Conservation (phyloP, 2,329 filamentous ascomycete genomes). For the Epichloe bromicola region DNA sequence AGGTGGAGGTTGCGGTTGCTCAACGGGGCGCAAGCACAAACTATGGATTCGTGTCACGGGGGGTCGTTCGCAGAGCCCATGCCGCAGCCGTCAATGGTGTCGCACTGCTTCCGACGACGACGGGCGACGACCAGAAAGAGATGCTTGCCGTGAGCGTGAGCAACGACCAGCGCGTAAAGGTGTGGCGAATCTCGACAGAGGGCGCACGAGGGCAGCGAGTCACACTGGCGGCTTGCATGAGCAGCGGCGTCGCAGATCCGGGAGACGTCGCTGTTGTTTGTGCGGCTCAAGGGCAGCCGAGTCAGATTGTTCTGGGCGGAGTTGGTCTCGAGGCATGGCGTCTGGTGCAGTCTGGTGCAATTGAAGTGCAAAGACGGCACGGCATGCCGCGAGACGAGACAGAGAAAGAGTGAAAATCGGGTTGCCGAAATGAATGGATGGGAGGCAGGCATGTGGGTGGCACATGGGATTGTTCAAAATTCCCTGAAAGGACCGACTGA, state of each 20-base stretch:
- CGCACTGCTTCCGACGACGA: conserved; percentile 18
- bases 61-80: conserved; percentile 41
- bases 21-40: not conserved
- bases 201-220: conserved; percentile 13
- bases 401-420: too few species aligned
- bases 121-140: conserved; percentile 3
- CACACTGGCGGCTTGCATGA: conserved; percentile 33
- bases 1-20: conserved; percentile 6
- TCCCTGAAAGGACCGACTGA: not conserved
- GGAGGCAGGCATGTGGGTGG: too few species aligned
- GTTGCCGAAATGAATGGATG: too few species aligned
- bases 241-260: conserved; percentile 48
- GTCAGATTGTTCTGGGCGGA: conserved; percentile 27
- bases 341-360: not conserved
- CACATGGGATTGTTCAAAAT: too few species aligned
- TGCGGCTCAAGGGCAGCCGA: not conserved
- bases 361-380: too few species aligned
- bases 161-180: conserved; percentile 49
- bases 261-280: conserved; percentile 35
- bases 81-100: conserved; percentile 57
- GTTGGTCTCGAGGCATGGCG: conserved; percentile 35
- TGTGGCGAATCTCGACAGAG: conserved; percentile 30
- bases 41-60: conserved; percentile 13
- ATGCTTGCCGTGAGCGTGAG: conserved; percentile 33
- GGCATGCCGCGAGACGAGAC: too few species aligned